Conservation (phyloP, 2,329 filamentous ascomycete genomes). For the Diaporthe sp. region DNA sequence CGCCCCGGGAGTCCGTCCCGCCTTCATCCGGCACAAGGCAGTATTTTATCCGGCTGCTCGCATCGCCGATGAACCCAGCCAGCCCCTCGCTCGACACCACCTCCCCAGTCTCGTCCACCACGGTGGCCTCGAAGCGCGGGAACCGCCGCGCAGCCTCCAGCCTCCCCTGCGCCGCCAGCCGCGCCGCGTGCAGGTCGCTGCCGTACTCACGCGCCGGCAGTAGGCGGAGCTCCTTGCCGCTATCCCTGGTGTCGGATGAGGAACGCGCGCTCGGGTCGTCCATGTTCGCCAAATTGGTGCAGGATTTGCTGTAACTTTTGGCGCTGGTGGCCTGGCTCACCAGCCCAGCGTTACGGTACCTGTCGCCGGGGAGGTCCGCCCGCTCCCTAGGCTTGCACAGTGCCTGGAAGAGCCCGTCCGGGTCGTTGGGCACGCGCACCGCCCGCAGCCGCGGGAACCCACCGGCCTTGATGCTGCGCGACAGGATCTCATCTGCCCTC, state of each 20-base stretch:
- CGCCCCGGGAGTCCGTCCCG: conserved; percentile 65
- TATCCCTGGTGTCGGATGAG: conserved; percentile 27
- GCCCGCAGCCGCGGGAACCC: conserved; percentile 71
- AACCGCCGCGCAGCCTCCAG: conserved; percentile 66
- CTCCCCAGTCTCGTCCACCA: conserved; percentile 63
- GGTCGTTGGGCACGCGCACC: conserved; percentile 75
- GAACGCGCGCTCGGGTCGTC: conserved; percentile 11
- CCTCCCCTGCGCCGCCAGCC: conserved; percentile 73
- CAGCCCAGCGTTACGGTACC: conserved; percentile 47
- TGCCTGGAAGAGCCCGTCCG: conserved; percentile 74
- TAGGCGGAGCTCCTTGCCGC: conserved; percentile 26
- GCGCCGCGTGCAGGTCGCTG: conserved; percentile 61
- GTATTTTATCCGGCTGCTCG: conserved; percentile 70
- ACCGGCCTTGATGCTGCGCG: conserved; percentile 67
- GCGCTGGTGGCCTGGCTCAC: conserved; percentile 29
- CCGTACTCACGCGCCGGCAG: conserved; percentile 36
- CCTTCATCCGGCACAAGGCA: conserved; percentile 67
- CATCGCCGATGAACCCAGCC: conserved; percentile 70
- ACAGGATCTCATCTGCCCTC: conserved; percentile 70
- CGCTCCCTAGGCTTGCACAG: conserved; percentile 73
- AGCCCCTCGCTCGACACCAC: conserved; percentile 64
- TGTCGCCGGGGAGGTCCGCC: conserved; percentile 62
- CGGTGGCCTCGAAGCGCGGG: conserved; percentile 68
- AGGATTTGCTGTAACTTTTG: background rate
- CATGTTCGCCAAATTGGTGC: background rate